These are phyloP conservation scores for Neurospora intermedia DNA, from an alignment of 495 filamentous ascomycete species.

Conservation along the genomic window DNA sequence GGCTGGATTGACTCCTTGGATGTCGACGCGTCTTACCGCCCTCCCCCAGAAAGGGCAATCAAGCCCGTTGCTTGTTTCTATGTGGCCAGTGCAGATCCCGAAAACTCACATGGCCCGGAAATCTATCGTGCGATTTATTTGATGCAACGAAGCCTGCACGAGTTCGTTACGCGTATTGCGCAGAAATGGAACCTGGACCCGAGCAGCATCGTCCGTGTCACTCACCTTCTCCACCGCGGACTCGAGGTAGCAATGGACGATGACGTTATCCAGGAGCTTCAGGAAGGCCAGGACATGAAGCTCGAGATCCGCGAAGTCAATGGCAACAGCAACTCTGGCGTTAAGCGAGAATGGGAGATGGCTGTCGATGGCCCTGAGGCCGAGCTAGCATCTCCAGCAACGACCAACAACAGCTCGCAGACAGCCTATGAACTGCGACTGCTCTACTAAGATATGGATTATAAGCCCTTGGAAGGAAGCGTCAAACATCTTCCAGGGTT, in stretches of 20 bases:
- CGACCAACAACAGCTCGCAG: constrained; percentile 10
- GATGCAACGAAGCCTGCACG: constrained; percentile 57
- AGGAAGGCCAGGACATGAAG: constrained; percentile 84
- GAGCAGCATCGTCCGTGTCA: constrained; percentile 51
- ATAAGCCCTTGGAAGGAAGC: neutral
- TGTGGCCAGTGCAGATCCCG: constrained; percentile 48
- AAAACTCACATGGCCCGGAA: constrained; percentile 43
- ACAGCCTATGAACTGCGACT: constrained; percentile 38
- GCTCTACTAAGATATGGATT: constrained; percentile 26
- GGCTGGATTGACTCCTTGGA: constrained; percentile 88
- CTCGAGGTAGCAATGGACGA: constrained; percentile 83
- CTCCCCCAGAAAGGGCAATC: constrained; percentile 57
- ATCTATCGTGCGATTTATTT: constrained; percentile 85
- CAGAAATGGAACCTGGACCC: constrained; percentile 71
- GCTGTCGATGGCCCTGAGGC: constrained; percentile 32
- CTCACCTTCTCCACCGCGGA: constrained; percentile 61
- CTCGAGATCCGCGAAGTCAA: constrained; percentile 37
- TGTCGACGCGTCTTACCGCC: constrained; percentile 75
- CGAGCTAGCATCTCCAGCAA: constrained; percentile 26
- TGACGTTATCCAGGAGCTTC: constrained; percentile 74
- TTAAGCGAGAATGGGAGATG: constrained; percentile 45
- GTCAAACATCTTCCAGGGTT: neutral
- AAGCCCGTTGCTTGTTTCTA: constrained; percentile 87
- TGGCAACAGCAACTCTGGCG: constrained; percentile 11
- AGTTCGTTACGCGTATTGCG: constrained; percentile 61